Conservation (phyloP, 2,329 filamentous ascomycete genomes). For the Juglanconis juglandina region DNA sequence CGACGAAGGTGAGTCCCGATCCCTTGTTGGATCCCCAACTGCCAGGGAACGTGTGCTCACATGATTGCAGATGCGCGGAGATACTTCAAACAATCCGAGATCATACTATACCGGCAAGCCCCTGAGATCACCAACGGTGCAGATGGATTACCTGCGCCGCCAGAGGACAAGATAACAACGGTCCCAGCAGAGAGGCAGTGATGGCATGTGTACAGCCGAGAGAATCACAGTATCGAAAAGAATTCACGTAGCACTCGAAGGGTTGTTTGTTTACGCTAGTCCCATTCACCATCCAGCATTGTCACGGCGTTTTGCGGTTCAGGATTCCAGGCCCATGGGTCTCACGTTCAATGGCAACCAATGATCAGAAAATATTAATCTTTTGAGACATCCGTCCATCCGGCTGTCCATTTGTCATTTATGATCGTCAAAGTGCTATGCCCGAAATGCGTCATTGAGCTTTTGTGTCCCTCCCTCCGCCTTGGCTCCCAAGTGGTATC, state of each 20-base stretch:
- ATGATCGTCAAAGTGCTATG: constrained; percentile 3
- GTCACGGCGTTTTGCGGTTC: constrained; percentile 14
- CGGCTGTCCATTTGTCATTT: background rate
- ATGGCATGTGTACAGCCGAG: background rate
- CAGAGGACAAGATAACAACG: constrained; percentile 44
- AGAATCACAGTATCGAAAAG: background rate
- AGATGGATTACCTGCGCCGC: constrained; percentile 36
- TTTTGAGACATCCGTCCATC: background rate
- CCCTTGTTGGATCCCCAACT: background rate
- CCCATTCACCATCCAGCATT: constrained; percentile 11
- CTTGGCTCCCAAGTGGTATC: constrained; percentile 7
- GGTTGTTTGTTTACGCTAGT: background rate
- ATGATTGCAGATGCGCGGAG: constrained; percentile 75
- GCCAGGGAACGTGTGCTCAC: constrained; percentile 19
- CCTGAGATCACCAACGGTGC: constrained; percentile 51
- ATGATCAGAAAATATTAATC: background rate
- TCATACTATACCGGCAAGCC: constrained; percentile 87
- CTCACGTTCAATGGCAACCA: constrained; percentile 8
- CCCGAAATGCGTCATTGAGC: background rate
- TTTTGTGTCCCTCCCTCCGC: background rate
- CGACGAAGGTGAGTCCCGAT: constrained; percentile 68
- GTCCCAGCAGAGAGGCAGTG: constrained; percentile 28
- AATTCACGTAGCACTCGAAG: background rate
- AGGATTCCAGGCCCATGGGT: background rate
- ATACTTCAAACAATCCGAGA: constrained; percentile 99